Base-by-base conservation (phyloP, 2,329 filamentous ascomycete species). In the Arthrobotrys entomopaga region DNA sequence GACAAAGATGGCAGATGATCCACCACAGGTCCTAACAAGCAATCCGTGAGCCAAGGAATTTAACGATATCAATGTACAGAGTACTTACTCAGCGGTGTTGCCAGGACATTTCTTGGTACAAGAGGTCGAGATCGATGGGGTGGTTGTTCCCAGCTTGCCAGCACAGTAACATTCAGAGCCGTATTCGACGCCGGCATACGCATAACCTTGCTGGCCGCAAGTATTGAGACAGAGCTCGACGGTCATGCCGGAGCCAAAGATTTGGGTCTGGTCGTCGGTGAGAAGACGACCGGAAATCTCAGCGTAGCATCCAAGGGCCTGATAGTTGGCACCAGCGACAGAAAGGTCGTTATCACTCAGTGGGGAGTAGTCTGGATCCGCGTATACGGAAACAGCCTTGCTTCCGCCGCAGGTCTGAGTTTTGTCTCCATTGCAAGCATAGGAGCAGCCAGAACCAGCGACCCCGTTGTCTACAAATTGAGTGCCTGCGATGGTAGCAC, bases 161-260 rank as follows among this genome's bases (percentile, higher is more conserved):
- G 63, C 70, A 20, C 70, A 74, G 38, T 57, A 67, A 49, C 70
- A 74, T 59, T 74, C 63, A 19, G 66, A 24, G 13, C 70, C 70
- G 20, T 63, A 66, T 53, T 74, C 70, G 15, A 74, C 22, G 67
- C 70, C 70, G 24, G 70, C 70, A 43, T 74, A 74, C 2, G 70
- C 70, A 38, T 67, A 67, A 38, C 70, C 70, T 54, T 67, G 63
- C n/a, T 43, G 57, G 19, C 63, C 70, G 48, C 70, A 74, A 24
- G 19, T 22, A 52, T 22, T 67, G 42, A 74, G 70, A 24, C 70
- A 74, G 24, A 67, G 63, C 26, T 74, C 70, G 24, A 67, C 63
- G 7, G 70, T 74, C 70, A 74, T 74, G 26, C 57, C n/a, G 19
- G 29, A 24, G 1, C 63, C 63, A 20, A 63, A 63, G 63, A 74